phyloP scores from a whole-genome alignment of 768 basidiomycete genomes.

The Tricholoma matsutake region DNA sequence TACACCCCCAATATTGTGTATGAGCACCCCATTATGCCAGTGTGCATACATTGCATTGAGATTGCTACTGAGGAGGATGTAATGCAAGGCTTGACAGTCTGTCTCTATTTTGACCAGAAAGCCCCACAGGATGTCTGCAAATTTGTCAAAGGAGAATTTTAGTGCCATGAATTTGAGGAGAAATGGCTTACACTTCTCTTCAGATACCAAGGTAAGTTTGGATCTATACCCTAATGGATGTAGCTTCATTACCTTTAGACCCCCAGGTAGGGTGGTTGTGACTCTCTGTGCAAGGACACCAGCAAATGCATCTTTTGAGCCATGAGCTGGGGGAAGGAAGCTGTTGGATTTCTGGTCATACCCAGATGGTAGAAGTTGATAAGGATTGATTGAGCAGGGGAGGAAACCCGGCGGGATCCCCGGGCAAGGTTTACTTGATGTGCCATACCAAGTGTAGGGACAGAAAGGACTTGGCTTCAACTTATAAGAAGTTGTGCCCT shows the following conservation, averaged over 20 bases:
- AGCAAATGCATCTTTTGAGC: constrained; percentile 32
- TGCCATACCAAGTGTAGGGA: too few relatives aligned
- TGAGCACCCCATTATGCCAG: constrained; percentile 25
- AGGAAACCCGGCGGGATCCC: too few relatives aligned
- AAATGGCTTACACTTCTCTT: constrained; percentile 24
- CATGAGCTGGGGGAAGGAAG: constrained; percentile 38
- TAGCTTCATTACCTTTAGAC: constrained; percentile 11
- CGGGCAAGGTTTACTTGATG: too few relatives aligned
- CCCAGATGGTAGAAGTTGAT: too few relatives aligned
- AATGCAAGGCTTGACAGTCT: constrained; percentile 29
- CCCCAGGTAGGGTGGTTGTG: constrained; percentile 12
- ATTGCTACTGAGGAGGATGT: constrained; percentile 23
- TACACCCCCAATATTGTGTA: constrained; percentile 21
- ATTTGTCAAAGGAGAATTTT: constrained; percentile 28
- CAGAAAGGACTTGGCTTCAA: too few relatives aligned
- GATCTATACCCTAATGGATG: constrained; percentile 21
- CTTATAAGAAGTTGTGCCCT: too few relatives aligned
- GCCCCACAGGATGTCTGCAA: constrained; percentile 22
- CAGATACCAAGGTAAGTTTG: too few relatives aligned
- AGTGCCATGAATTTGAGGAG: constrained; percentile 32
- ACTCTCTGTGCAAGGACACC: constrained; percentile 28
- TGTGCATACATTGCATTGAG: constrained; percentile 20
- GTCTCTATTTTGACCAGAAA: constrained; percentile 29
- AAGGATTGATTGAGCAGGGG: too few relatives aligned
- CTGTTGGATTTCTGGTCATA: too few relatives aligned